Percentiles rank a stretch among this genome's conserved stretches.
Evolutionary conservation across 371 early-diverging fungal genomes (phyloP).

Genomic region (Mortierella sp.): DNA sequence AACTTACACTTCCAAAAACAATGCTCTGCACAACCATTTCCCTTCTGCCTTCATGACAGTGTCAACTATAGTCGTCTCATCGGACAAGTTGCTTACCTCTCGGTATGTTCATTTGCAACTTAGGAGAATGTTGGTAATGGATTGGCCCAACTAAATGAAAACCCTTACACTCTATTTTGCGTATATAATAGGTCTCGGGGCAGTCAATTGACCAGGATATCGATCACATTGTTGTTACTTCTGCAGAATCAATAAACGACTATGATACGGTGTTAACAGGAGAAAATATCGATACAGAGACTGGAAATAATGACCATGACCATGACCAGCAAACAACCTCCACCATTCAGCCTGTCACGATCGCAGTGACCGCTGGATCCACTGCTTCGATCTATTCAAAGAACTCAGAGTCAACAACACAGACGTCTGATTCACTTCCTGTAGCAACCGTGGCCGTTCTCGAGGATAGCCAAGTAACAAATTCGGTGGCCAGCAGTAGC

Average conservation of each 20-base stretch:
- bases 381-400: conserved; percentile 17
- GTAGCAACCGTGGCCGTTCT: conserved; percentile 6
- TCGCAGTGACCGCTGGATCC: conserved; percentile 23
- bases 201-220: not conserved
- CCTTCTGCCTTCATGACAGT: conserved; percentile 13
- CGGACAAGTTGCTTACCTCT: not conserved
- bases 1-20: not conserved
- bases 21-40: conserved; percentile 8
- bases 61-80: not conserved
- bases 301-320: not conserved
- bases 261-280: not conserved
- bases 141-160: no score
- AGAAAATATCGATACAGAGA: not conserved
- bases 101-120: not conserved
- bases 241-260: not conserved
- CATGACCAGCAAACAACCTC: conserved; percentile 3
- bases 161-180: no score
- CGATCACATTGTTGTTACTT: conserved; percentile 8
- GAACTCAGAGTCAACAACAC: conserved; percentile 3
- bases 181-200: not conserved
- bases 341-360: conserved; percentile 16
- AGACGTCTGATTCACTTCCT: not conserved
- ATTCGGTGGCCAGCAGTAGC: not conserved
- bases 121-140: no score
- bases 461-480: not conserved